A percentile compares a stretch with the other conserved stretches of the same genome.
Conservation (phyloP, 106 monocot genomes). For the Acanthochlamys bracteata region DNA sequence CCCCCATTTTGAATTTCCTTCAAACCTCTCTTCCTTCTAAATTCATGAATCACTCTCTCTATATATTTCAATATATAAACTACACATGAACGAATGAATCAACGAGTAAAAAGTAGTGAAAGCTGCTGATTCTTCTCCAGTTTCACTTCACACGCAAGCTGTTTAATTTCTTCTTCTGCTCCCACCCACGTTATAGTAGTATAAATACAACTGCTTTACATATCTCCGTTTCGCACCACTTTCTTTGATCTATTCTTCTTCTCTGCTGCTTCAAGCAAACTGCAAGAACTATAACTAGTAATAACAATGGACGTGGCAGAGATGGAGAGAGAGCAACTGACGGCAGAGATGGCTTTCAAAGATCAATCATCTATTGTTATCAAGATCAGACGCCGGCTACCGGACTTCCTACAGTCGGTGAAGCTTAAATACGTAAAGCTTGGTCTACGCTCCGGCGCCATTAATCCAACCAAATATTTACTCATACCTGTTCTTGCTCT, state of each 20-base stretch:
- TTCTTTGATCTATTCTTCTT: too few species aligned
- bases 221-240: too few species aligned
- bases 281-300: too few species aligned
- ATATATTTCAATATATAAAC: too few species aligned
- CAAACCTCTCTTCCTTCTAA: too few species aligned
- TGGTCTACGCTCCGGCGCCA: constrained; percentile 34
- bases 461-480: constrained; percentile 9
- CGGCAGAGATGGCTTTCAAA: constrained; percentile 67
- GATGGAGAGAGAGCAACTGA: constrained; percentile 64
- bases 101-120: too few species aligned
- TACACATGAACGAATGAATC: too few species aligned
- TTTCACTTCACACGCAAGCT: not conserved
- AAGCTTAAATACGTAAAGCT: constrained; percentile 71
- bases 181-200: too few species aligned
- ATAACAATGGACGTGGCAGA: constrained; percentile 14
- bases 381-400: constrained; percentile 46
- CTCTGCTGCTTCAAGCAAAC: too few species aligned
- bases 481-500: constrained; percentile 14
- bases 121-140: too few species aligned
- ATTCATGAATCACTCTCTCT: too few species aligned
- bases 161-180: not conserved
- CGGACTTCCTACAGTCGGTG: constrained; percentile 60
- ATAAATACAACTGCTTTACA: too few species aligned
- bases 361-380: constrained; percentile 50
- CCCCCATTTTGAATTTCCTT: not conserved